A percentile compares a stretch with the other conserved stretches of the same genome.
phyloP scores from a whole-genome alignment of 2,329 filamentous ascomycete species.

The Aspergillus terreus region DNA sequence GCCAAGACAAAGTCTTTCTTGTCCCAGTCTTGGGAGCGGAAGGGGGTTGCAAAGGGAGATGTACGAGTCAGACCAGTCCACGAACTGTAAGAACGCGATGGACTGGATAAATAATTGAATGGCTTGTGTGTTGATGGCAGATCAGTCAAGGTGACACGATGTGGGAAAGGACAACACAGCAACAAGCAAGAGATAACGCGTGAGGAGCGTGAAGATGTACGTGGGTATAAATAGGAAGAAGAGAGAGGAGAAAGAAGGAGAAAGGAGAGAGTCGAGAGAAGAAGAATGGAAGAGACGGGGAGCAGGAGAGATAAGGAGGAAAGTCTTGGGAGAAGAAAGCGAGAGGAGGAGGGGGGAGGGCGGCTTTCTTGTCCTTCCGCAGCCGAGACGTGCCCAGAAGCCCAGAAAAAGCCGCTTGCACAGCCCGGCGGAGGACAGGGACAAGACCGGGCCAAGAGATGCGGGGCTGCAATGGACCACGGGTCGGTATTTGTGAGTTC shows the following conservation, averaged over 20 bases:
- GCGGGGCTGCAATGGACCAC: conserved; percentile 16
- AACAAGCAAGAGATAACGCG: background rate
- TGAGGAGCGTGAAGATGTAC: background rate
- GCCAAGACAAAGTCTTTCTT: conserved; percentile 36
- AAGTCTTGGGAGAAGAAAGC: conserved; percentile 12
- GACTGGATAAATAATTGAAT: background rate
- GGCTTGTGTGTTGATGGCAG: background rate
- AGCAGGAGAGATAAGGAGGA: conserved; percentile 6
- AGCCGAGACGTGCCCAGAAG: conserved; percentile 36
- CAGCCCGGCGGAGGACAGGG: conserved; percentile 29
- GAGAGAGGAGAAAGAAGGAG: conserved; percentile 7
- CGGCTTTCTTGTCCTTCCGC: conserved; percentile 18
- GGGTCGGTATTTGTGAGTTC: background rate
- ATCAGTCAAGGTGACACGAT: background rate
- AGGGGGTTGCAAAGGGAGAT: conserved; percentile 4
- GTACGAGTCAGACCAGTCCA: no score
- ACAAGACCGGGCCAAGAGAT: conserved; percentile 35
- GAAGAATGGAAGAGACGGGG: conserved; percentile 6
- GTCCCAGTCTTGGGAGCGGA: conserved; percentile 31
- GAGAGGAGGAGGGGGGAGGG: conserved; percentile 12
- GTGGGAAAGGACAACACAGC: background rate
- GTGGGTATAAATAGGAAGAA: conserved; percentile 7
- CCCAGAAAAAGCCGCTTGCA: conserved; percentile 33
- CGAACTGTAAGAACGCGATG: no score
- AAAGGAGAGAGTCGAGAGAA: conserved; percentile 12